phyloP scores from a whole-genome alignment of 495 filamentous ascomycete species.

The Talaromyces proteolyticus region DNA sequence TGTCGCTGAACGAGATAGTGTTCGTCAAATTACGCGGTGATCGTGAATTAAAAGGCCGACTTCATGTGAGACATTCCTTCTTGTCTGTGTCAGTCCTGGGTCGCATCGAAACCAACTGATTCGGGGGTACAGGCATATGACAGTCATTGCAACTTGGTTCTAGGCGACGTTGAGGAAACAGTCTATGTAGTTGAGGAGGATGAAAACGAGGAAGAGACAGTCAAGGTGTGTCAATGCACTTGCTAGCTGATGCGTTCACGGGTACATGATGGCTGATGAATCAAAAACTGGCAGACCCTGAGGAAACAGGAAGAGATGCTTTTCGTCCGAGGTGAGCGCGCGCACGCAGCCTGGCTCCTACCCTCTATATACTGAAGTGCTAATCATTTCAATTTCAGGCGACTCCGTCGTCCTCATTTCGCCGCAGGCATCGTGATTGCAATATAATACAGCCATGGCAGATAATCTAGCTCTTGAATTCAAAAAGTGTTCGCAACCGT shows the following conservation, averaged over 20 bases:
- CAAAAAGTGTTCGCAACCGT: not conserved
- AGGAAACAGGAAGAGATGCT: constrained; percentile 98
- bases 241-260: not conserved
- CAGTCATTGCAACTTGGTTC: constrained; percentile 95
- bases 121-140: constrained; percentile 73
- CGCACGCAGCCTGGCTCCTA: not conserved
- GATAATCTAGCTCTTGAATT: not conserved
- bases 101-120: not conserved
- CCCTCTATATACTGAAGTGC: not conserved
- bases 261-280: constrained; percentile 8
- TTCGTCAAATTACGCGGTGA: constrained; percentile 96
- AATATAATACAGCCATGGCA: not conserved
- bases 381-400: constrained; percentile 41
- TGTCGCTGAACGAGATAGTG: constrained; percentile 90
- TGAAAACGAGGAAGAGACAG: constrained; percentile 75
- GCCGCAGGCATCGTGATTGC: constrained; percentile 48
- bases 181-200: constrained; percentile 82
- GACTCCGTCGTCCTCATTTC: constrained; percentile 97
- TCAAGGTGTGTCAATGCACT: constrained; percentile 58
- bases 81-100: no score
- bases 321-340: constrained; percentile 83
- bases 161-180: constrained; percentile 96
- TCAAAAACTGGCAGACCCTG: constrained; percentile 56
- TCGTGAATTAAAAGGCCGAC: constrained; percentile 86
- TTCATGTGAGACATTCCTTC: constrained; percentile 63